Conservation (phyloP, 164 flowering plant genomes). For the Berberis vulgaris region DNA sequence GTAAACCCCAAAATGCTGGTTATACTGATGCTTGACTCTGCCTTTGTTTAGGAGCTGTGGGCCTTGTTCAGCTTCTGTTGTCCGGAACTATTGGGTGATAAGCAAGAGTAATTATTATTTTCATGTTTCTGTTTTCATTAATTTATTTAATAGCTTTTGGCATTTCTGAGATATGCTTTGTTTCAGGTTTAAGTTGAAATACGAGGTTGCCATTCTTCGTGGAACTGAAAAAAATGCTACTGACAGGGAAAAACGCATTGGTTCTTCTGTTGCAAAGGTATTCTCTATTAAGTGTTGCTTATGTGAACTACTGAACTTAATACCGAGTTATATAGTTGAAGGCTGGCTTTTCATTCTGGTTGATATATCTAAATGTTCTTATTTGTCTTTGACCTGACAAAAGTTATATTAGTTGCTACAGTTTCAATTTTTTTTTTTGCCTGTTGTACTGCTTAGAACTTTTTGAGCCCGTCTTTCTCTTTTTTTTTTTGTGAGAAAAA, state of each 20-base stretch:
- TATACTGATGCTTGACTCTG: slow-evolving; percentile 1
- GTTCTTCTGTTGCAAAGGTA: slow-evolving; percentile 92
- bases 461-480: too few species aligned
- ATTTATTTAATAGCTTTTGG: background rate
- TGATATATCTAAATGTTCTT: too few species aligned
- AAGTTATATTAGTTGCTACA: too few species aligned
- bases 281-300: background rate
- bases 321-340: background rate
- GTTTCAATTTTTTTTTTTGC: too few species aligned
- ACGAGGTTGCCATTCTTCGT: slow-evolving; percentile 64
- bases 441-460: too few species aligned
- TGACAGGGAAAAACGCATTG: slow-evolving; percentile 75
- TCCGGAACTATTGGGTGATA: slow-evolving; percentile 83
- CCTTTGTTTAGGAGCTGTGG: slow-evolving; percentile 73
- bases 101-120: slow-evolving; percentile 45
- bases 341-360: background rate
- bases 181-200: slow-evolving; percentile 71
- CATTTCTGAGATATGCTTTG: background rate
- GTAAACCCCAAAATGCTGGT: too few species aligned
- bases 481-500: too few species aligned
- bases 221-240: slow-evolving; percentile 94
- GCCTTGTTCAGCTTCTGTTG: slow-evolving; percentile 93
- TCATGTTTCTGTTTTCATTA: background rate
- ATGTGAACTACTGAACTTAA: background rate
- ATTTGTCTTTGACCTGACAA: too few species aligned